Conservation (phyloP, 306 rosid species). For the Dalbergia oliveri region DNA sequence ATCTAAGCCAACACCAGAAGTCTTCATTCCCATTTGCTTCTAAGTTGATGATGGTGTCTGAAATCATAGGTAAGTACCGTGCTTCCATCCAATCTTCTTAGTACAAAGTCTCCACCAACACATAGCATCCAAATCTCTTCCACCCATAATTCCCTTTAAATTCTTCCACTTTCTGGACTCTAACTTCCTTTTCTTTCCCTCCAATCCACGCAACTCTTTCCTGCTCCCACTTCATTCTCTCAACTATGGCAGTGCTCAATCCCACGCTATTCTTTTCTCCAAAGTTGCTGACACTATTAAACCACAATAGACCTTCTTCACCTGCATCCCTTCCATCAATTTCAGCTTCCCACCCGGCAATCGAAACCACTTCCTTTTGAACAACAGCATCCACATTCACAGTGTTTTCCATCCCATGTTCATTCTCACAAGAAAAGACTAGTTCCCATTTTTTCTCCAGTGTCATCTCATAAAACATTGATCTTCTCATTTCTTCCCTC, state of each 20-base stretch:
- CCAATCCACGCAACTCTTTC: constrained; percentile 54
- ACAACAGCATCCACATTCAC: constrained; percentile 65
- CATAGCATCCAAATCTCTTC: constrained; percentile 70
- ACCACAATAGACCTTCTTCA: constrained; percentile 64
- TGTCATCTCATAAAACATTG: constrained; percentile 72
- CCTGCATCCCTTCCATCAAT: not conserved
- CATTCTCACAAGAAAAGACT: constrained; percentile 51
- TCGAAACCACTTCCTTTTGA: constrained; percentile 52
- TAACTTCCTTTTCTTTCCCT: constrained; percentile 47
- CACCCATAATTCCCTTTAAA: constrained; percentile 58
- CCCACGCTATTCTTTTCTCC: constrained; percentile 60
- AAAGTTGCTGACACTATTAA: constrained; percentile 49
- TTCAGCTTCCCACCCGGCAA: constrained; percentile 52
- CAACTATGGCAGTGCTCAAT: constrained; percentile 60
- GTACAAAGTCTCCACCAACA: constrained; percentile 69
- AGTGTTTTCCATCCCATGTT: not conserved
- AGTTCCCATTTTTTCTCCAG: constrained; percentile 75
- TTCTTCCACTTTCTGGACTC: constrained; percentile 59
- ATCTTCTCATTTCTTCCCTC: constrained; percentile 54
- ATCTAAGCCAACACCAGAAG: not conserved
- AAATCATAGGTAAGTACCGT: constrained; percentile 54
- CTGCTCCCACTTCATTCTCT: constrained; percentile 70
- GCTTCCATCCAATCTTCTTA: constrained; percentile 68
- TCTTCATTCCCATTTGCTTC: constrained; percentile 70
- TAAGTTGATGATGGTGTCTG: constrained; percentile 56